Evolutionary conservation across 1,284 basidiomycete species (phyloP).

Genomic region (Boletus smithii): DNA sequence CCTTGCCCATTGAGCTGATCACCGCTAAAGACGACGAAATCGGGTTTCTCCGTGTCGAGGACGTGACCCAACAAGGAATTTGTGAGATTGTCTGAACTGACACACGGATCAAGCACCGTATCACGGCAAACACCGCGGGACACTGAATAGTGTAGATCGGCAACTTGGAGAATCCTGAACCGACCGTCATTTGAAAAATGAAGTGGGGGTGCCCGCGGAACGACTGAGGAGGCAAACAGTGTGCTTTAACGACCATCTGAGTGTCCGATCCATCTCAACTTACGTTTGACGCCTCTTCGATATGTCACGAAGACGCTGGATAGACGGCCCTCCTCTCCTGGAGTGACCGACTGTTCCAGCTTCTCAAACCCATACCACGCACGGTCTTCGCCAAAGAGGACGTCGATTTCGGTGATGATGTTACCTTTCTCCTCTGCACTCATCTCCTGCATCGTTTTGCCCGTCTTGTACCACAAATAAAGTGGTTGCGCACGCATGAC

Average conservation of each 20-base stretch:
- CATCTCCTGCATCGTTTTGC: conserved; percentile 60
- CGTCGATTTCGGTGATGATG: conserved; percentile 84
- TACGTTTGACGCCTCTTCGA: conserved; percentile 65
- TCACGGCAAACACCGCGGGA: conserved; percentile 71
- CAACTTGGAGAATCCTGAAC: conserved; percentile 88
- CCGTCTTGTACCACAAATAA: conserved; percentile 73
- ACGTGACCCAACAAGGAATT: conserved; percentile 62
- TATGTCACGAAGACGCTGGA: conserved; percentile 59
- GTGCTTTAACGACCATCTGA: too few relatives aligned
- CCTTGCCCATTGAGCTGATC: conserved; percentile 87
- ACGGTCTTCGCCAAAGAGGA: conserved; percentile 75
- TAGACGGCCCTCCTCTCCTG: conserved; percentile 36
- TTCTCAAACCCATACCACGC: conserved; percentile 85
- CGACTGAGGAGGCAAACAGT: conserved; percentile 38
- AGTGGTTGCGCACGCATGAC: conserved; percentile 49
- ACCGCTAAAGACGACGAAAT: conserved; percentile 85
- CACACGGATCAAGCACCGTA: conserved; percentile 52
- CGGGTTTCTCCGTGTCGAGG: conserved; percentile 83
- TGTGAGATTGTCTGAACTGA: conserved; percentile 71
- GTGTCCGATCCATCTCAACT: too few relatives aligned
- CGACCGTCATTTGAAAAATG: conserved; percentile 80
- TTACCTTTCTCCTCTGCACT: conserved; percentile 52
- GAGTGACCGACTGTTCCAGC: conserved; percentile 55
- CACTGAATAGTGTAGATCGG: conserved; percentile 86
- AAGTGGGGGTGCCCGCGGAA: conserved; percentile 67